These are phyloP conservation scores for Coemansia nantahalensis DNA, from an alignment of 192 early-diverging fungal genomes.

Conservation along the genomic window DNA sequence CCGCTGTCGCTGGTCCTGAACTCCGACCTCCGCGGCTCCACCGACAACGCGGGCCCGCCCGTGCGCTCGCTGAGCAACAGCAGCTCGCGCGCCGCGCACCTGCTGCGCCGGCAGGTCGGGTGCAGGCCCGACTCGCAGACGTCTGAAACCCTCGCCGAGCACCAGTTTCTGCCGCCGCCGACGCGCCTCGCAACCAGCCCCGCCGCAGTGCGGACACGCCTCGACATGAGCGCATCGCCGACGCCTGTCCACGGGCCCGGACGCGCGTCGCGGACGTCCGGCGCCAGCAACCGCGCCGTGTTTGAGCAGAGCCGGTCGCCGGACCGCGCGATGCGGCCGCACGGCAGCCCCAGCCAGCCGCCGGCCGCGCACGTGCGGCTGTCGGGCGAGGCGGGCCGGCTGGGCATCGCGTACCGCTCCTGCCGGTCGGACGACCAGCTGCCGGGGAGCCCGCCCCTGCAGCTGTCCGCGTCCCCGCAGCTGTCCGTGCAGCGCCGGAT, in stretches of 20 bases:
- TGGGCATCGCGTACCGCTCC: not conserved
- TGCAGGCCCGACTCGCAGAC: constrained; percentile 24
- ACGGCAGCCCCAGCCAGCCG: constrained; percentile 29
- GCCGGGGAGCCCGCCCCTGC: not conserved
- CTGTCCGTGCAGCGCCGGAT: not conserved
- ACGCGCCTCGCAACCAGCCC: too few relatives aligned
- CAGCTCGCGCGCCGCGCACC: constrained; percentile 17
- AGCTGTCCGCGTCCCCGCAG: not conserved
- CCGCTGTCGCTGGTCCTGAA: constrained; percentile 43
- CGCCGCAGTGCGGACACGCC: too few relatives aligned
- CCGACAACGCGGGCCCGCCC: constrained; percentile 4
- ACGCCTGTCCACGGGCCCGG: not conserved
- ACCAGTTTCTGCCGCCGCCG: too few relatives aligned
- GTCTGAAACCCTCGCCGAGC: constrained; percentile 24
- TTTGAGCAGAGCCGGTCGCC: constrained; percentile 25
- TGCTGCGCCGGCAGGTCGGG: constrained; percentile 18
- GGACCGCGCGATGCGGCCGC: constrained; percentile 11
- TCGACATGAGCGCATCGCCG: too few relatives aligned
- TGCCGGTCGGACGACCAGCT: constrained; percentile 8
- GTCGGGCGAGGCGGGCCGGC: constrained; percentile 7
- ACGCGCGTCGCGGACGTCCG: constrained; percentile 2
- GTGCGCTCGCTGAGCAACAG: constrained; percentile 30
- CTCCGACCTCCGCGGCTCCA: not conserved
- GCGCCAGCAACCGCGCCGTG: constrained; percentile 26
- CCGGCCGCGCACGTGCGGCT: constrained; percentile 14